These are phyloP conservation scores for Crepidotus variabilis DNA, from an alignment of 768 basidiomycete genomes.

Conservation along the genomic window DNA sequence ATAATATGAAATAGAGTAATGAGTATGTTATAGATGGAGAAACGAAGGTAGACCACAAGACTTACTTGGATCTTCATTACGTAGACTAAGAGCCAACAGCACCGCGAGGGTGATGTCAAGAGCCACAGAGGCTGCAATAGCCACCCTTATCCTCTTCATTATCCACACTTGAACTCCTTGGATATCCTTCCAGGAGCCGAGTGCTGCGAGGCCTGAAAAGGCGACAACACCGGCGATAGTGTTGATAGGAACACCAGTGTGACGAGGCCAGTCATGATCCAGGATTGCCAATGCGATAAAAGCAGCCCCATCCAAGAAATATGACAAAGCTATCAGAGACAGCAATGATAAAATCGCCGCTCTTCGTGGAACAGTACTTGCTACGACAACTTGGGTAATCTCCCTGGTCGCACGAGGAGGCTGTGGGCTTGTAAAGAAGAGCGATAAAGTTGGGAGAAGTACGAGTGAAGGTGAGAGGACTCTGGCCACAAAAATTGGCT, in stretches of 20 bases:
- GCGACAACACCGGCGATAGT: conserved; percentile 65
- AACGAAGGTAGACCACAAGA: conserved; percentile 6
- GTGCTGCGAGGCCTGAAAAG: conserved; percentile 66
- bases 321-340: conserved; percentile 67
- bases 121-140: conserved; percentile 48
- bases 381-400: conserved; percentile 77
- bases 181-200: conserved; percentile 79
- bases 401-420: conserved; percentile 51
- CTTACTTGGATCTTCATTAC: conserved; percentile 31
- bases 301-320: conserved; percentile 72
- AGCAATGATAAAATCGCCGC: conserved; percentile 70
- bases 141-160: conserved; percentile 50
- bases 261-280: conserved; percentile 58
- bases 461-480: conserved; percentile 67
- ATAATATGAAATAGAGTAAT: conserved; percentile 18
- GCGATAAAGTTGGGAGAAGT: conserved; percentile 56
- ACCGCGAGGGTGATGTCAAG: conserved; percentile 61
- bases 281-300: conserved; percentile 66
- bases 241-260: conserved; percentile 65
- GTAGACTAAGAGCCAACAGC: conserved; percentile 43
- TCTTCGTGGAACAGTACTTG: conserved; percentile 69
- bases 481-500: conserved; percentile 53
- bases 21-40: not conserved
- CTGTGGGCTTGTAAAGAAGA: conserved; percentile 46
- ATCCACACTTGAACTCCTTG: conserved; percentile 69